Conservation (phyloP, 257 asterid species). For the Scutellaria barbata region DNA sequence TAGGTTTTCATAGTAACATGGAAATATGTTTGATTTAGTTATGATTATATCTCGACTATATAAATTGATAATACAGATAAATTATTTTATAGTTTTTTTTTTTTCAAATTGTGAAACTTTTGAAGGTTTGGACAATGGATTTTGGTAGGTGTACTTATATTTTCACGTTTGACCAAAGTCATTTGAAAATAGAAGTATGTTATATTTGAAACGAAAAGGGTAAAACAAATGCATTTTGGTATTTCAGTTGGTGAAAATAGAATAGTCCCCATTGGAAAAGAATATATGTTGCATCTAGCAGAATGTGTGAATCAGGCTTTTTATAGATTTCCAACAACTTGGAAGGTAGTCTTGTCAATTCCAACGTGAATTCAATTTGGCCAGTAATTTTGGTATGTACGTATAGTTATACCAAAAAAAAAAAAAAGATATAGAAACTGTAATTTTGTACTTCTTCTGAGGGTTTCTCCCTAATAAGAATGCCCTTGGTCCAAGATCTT, state of each 20-base stretch:
- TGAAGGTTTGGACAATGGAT: background rate
- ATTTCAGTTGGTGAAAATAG: background rate
- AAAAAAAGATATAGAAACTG: background rate
- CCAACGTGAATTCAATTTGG: background rate
- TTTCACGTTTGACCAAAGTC: constrained; percentile 15
- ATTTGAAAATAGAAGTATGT: background rate
- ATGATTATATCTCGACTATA: background rate
- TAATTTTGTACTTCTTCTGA: background rate
- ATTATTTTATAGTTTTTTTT: background rate
- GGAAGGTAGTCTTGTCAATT: constrained; percentile 18
- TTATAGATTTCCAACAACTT: background rate
- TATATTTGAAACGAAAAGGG: background rate
- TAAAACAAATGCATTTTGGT: background rate
- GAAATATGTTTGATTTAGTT: background rate
- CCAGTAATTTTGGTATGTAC: background rate
- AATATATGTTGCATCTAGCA: background rate
- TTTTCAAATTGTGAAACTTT: background rate
- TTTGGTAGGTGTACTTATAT: constrained; percentile 3
- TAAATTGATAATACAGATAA: background rate
- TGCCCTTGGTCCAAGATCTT: background rate
- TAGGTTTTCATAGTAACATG: background rate
- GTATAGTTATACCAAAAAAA: background rate
- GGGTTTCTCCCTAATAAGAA: constrained; percentile 7
- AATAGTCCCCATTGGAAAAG: background rate
- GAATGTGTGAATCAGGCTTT: background rate